phyloP scores from a whole-genome alignment of 2,329 filamentous ascomycete genomes.

The Aspergillus brasiliensis region DNA sequence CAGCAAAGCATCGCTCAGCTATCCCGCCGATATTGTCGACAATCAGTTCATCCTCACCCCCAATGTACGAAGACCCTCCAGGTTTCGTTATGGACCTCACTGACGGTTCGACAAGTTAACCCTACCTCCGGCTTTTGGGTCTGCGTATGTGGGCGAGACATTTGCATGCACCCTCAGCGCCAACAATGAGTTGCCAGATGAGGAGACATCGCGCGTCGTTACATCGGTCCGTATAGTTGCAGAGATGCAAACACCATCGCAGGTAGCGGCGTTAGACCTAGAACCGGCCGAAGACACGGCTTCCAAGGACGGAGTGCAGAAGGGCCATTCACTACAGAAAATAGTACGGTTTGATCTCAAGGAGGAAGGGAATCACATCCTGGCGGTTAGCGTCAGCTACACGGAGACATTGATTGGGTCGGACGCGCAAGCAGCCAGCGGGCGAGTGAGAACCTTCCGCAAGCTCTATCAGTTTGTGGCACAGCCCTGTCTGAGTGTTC shows the following conservation, averaged over 20 bases:
- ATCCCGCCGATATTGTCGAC: conserved; percentile 56
- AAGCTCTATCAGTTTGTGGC: conserved; percentile 97
- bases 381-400: conserved; percentile 92
- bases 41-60: conserved; percentile 60
- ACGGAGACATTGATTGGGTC: conserved; percentile 70
- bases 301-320: conserved; percentile 32
- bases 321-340: conserved; percentile 71
- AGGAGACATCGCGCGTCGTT: conserved; percentile 53
- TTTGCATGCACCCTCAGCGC: conserved; percentile 94
- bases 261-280: conserved; percentile 66
- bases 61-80: conserved; percentile 40
- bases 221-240: conserved; percentile 80
- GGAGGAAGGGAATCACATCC: conserved; percentile 90
- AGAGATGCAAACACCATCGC: conserved; percentile 91
- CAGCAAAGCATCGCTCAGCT: conserved; percentile 72
- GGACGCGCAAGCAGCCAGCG: conserved; percentile 52
- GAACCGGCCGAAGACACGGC: conserved; percentile 53
- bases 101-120: conserved; percentile 58
- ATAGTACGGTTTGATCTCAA: conserved; percentile 85
- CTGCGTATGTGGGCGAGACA: conserved; percentile 91
- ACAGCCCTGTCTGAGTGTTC: conserved; percentile 83
- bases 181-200: conserved; percentile 73
- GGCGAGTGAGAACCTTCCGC: conserved; percentile 78
- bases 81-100: background rate
- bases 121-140: conserved; percentile 87